Evolutionary conservation across 805 yeast species (phyloP).

Genomic region (Ogataea dorogensis): DNA sequence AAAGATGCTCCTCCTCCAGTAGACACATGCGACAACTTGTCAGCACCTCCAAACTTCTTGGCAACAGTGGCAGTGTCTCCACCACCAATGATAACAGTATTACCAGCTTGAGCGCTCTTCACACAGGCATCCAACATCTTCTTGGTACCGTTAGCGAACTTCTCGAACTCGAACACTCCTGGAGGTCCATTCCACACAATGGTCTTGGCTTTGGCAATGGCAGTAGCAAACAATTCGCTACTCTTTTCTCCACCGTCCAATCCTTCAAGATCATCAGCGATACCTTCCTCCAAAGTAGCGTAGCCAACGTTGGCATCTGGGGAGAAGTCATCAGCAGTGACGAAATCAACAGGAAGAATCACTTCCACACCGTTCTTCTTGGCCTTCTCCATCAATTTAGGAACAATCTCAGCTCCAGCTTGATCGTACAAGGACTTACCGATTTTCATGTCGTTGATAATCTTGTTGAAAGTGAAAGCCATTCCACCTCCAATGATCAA

Average conservation of each 20-base stretch:
- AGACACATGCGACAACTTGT: slow-evolving; percentile 95
- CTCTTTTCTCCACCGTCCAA: slow-evolving; percentile 94
- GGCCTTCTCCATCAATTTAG: slow-evolving; percentile 90
- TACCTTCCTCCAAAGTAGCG: slow-evolving; percentile 89
- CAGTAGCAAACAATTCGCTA: slow-evolving; percentile 69
- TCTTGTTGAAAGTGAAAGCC: slow-evolving; percentile 99
- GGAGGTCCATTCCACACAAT: slow-evolving; percentile 99
- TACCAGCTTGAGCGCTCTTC: slow-evolving; percentile 79
- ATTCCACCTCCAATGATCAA: slow-evolving; percentile 99
- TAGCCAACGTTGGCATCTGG: slow-evolving; percentile 83
- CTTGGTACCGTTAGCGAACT: slow-evolving; percentile 90
- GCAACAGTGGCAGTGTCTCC: slow-evolving; percentile 99
- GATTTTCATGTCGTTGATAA: slow-evolving; percentile 76
- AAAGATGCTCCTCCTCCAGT: slow-evolving; percentile 99
- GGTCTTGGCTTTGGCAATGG: slow-evolving; percentile 92
- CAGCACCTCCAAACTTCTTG: slow-evolving; percentile 96
- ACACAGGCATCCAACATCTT: slow-evolving; percentile 86
- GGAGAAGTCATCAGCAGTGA: slow-evolving; percentile 91
- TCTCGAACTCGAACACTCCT: slow-evolving; percentile 98
- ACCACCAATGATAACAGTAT: slow-evolving; percentile 96
- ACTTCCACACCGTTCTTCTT: slow-evolving; percentile 93
- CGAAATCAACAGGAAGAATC: slow-evolving; percentile 92
- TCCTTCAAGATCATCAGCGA: slow-evolving; percentile 94
- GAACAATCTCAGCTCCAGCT: slow-evolving; percentile 95
- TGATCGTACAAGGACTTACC: slow-evolving; percentile 92